Percentiles rank a stretch among this genome's conserved stretches.
phyloP scores from a whole-genome alignment of 305 asterid genomes.

The Fraxinus dipetala region DNA sequence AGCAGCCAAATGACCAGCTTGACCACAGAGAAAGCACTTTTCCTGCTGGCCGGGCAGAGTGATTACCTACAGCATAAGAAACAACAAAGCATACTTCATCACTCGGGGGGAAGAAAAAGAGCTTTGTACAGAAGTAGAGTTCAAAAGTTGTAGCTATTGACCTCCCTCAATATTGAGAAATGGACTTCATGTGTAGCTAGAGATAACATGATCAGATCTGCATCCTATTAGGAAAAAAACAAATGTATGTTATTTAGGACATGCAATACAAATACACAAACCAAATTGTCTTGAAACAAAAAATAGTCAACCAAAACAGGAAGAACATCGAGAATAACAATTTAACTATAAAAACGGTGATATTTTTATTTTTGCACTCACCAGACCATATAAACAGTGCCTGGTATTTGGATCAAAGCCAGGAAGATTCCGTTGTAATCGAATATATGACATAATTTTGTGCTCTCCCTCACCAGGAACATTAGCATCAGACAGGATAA shows the following conservation, averaged over 20 bases:
- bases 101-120: background rate
- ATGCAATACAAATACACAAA: slow-evolving; percentile 21
- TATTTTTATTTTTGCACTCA: slow-evolving; percentile 41
- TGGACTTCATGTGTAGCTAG: slow-evolving; percentile 96
- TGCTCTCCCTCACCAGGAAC: slow-evolving; percentile 99
- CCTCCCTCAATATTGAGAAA: slow-evolving; percentile 96
- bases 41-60: slow-evolving; percentile 78
- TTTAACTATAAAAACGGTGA: slow-evolving; percentile 9
- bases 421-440: slow-evolving; percentile 87
- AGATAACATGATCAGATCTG: slow-evolving; percentile 94
- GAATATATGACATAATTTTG: slow-evolving; percentile 93
- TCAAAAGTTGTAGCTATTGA: slow-evolving; percentile 35
- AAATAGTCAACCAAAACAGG: slow-evolving; percentile 16
- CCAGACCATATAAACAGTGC: slow-evolving; percentile 95
- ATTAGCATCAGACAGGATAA: slow-evolving; percentile 93
- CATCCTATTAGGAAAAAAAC: slow-evolving; percentile 54
- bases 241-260: slow-evolving; percentile 23
- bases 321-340: slow-evolving; percentile 21
- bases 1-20: slow-evolving; percentile 87
- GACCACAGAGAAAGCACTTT: slow-evolving; percentile 89
- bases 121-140: background rate
- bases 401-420: slow-evolving; percentile 93
- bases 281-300: slow-evolving; percentile 18
- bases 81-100: background rate
- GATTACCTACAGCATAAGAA: slow-evolving; percentile 56